Base-by-base conservation (phyloP, 139 green algal species). In the Micractinium sp. region DNA sequence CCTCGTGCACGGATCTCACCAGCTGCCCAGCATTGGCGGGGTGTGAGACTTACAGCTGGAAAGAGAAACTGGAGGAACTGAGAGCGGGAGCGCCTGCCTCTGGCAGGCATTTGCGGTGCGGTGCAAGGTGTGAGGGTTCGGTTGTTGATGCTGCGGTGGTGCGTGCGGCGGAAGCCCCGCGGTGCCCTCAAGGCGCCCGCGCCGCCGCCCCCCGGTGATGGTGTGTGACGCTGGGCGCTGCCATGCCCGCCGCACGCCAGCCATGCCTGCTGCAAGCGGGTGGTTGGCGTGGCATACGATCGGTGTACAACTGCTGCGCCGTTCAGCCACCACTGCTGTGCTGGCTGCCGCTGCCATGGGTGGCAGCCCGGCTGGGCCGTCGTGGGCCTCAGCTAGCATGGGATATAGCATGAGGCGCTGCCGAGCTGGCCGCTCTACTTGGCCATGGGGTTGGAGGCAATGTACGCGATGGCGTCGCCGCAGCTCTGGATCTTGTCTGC, bases 401-500 rank as follows among this genome's bases (percentile, higher is more conserved):
- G 25, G 66, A 3, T 73, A 12, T 73, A n/a, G 66, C 66, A 73
- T 12, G 4, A n/a, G 74, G 12, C 18, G 35, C 74, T 56, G 47
- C 47, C 9, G 47, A 56, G 47, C 47, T 56, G 47, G 47, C 61
- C 61, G 53, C 23, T 22, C 91, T 85, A 98, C 89, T 97, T 97
- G 31, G 96, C 95, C 91, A 97, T 95, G 33, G 96, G 96, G 88
- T 98, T 96, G 66, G 91, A 91, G 33, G 95, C 90, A 22, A 99
- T 95, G 94, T 99, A 99, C 85, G 96, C 93, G 75, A 99, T 97
- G 7, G 98, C 98, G 29, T 99, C 97, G 12, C 85, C 79, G 13
- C 95, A 94, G 29, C 95, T 97, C 29, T 92, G 47, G 73, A 99
- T 99, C 92, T 99, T 99, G 92, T 99, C 98, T 39, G 98, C 98